phyloP scores from a whole-genome alignment of 2,329 filamentous ascomycete genomes.

The Ceratocystis albifundus region DNA sequence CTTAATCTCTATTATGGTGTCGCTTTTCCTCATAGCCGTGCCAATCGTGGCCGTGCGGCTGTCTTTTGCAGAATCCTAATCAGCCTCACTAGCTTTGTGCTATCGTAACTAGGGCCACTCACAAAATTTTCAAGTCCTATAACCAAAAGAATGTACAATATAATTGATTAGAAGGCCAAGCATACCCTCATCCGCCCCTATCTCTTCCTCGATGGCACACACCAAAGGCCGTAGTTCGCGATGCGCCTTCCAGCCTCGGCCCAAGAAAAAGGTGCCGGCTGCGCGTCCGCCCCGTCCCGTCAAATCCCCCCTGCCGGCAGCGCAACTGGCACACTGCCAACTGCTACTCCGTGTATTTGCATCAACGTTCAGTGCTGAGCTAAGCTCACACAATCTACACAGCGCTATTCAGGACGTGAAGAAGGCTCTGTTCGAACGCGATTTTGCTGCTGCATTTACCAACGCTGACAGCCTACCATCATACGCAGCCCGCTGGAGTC shows the following conservation, averaged over 20 bases:
- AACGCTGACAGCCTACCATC: conserved; percentile 58
- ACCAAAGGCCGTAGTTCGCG: conserved; percentile 22
- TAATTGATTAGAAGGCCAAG: not conserved
- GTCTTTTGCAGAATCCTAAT: not conserved
- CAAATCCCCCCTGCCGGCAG: conserved; percentile 14
- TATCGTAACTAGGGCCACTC: not conserved
- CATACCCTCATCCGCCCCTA: not conserved
- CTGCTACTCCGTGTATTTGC: conserved; percentile 59
- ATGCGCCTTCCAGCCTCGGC: conserved; percentile 22
- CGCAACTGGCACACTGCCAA: conserved; percentile 19
- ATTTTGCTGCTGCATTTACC: conserved; percentile 72
- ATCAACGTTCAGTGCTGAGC: conserved; percentile 45
- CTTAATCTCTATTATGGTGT: too few relatives aligned
- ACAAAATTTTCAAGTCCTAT: not conserved
- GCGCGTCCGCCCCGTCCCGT: not conserved
- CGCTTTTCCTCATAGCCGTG: not conserved
- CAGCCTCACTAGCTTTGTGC: not conserved
- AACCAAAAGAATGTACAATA: too few relatives aligned
- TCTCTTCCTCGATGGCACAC: conserved; percentile 16
- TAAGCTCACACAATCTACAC: conserved; percentile 39
- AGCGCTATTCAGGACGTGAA: conserved; percentile 69
- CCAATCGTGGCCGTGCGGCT: not conserved
- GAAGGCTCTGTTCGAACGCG: conserved; percentile 69
- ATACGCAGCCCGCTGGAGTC: conserved; percentile 86
- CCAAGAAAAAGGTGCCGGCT: conserved; percentile 18